Evolutionary conservation across 371 early-diverging fungal genomes (phyloP).

Genomic region (Mortierella sp.): DNA sequence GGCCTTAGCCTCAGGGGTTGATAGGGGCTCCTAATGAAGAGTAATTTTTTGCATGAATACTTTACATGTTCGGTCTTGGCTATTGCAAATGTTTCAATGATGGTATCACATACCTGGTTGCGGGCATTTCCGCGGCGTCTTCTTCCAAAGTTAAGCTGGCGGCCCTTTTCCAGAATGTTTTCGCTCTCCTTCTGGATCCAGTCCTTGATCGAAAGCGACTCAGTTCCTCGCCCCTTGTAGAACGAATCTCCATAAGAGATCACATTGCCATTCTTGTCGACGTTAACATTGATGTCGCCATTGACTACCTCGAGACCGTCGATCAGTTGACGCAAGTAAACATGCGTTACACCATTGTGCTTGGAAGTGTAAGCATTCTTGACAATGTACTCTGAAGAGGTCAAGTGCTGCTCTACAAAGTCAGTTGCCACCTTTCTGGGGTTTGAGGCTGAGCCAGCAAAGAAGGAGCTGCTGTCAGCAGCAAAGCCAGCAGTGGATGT

Average conservation of each 20-base stretch:
- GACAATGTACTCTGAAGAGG: conserved; percentile 63
- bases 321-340: conserved; percentile 80
- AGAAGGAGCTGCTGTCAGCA: conserved; percentile 17
- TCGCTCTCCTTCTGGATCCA: conserved; percentile 43
- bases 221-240: conserved; percentile 45
- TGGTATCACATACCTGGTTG: conserved; percentile 10
- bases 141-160: conserved; percentile 50
- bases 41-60: not conserved
- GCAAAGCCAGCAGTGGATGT: conserved; percentile 4
- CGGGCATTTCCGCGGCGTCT: conserved; percentile 32
- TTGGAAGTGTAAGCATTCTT: conserved; percentile 76
- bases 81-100: not conserved
- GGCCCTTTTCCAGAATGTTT: conserved; percentile 24
- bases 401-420: conserved; percentile 62
- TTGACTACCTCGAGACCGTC: conserved; percentile 84
- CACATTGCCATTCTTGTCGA: conserved; percentile 77
- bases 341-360: conserved; percentile 84
- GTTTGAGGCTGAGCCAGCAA: conserved; percentile 35
- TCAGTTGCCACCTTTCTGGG: conserved; percentile 61
- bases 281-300: conserved; percentile 86
- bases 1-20: conserved; percentile 2
- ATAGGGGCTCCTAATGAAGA: not conserved
- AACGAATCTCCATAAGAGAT: conserved; percentile 84
- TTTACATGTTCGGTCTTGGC: not conserved
- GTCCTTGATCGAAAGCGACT: conserved; percentile 21